These are phyloP conservation scores for Hemileccinum impolitum DNA, from an alignment of 768 basidiomycete species.

Conservation along the genomic window DNA sequence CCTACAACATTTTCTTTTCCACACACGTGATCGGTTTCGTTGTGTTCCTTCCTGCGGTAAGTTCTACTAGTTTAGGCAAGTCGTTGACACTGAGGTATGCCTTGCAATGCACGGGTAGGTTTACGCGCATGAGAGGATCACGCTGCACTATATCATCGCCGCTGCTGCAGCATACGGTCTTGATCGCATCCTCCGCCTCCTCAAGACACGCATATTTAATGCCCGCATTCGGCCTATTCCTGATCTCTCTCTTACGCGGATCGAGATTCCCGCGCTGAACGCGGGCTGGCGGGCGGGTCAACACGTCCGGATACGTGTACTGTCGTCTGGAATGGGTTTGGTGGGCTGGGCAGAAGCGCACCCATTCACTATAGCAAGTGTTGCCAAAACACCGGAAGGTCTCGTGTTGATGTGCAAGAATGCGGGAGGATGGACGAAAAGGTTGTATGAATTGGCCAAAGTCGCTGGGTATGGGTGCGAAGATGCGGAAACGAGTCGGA, in stretches of 20 bases:
- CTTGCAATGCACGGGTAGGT: constrained; percentile 15
- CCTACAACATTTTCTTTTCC: constrained; percentile 43
- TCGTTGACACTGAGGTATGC: constrained; percentile 11
- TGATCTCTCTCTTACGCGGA: constrained; percentile 43
- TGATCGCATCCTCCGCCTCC: constrained; percentile 44
- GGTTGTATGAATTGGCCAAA: constrained; percentile 40
- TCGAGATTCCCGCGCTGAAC: constrained; percentile 43
- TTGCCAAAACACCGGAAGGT: constrained; percentile 40
- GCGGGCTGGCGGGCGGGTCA: constrained; percentile 60
- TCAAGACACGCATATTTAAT: constrained; percentile 42
- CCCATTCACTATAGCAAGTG: constrained; percentile 51
- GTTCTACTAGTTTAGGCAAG: constrained; percentile 4
- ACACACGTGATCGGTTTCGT: constrained; percentile 43
- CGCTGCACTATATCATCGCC: constrained; percentile 41
- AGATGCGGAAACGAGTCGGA: constrained; percentile 19
- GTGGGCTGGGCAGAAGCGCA: constrained; percentile 44
- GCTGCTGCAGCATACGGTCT: constrained; percentile 39
- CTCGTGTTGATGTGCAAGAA: constrained; percentile 51
- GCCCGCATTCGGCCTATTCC: constrained; percentile 46
- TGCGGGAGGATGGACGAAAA: constrained; percentile 48
- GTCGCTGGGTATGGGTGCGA: constrained; percentile 34
- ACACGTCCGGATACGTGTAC: constrained; percentile 52
- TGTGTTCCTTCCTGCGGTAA: constrained; percentile 36
- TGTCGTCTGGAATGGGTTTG: constrained; percentile 39
- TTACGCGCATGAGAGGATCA: constrained; percentile 20